Evolutionary conservation across 1,139 yeast species (phyloP), one percentile per base, ranked within the genome.

Genomic region (Yamadazyma kanchanaburiensis): DNA sequence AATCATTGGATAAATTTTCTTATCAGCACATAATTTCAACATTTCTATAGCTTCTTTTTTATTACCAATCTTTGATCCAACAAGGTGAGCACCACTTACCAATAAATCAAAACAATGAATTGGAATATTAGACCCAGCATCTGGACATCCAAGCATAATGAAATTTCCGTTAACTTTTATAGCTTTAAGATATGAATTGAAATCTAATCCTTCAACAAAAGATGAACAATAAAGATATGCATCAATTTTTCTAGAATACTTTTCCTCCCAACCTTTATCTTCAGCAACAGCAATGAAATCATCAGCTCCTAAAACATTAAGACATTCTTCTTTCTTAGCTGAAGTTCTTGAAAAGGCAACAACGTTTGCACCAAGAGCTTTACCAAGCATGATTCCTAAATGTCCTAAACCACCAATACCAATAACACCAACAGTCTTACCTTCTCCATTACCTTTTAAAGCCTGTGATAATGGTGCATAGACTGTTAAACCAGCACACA

Each of bases 401-500:
- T 64, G 72, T 11, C 70, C 72, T 40, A 66, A 58, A 12, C 71
- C 71, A 39, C 71, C 72, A 42, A 65, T 69, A 33, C 72, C 71
- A 33, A 65, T 59, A 28, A 72, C 55, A 32, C 75, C 79, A 35
- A 69, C 68, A 31, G 68, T 64, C 38, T 59, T 60, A 15, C 41
- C 51, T 13, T 40, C 43, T 19, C 38, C 48, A 33, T 49, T 37
- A 12, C 15, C 28, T 43, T 57, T 55, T 21, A 60, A 43, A 38
- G 18, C 16, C 48, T 64, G 53, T 28, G 52, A 55, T 38, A 79
- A 51, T 24, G 86, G 86, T 5, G 77, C 63, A 55, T 60, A 78
- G 2, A 72, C 77, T 13, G 86, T 80, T 44, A 77, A 60, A 35
- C 86, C 86, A 24, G 79, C 85, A 59, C 86, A 80, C 61, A 79